phyloP scores from a whole-genome alignment of 129 eudicot species.

The Helichrysum umbraculigerum region DNA sequence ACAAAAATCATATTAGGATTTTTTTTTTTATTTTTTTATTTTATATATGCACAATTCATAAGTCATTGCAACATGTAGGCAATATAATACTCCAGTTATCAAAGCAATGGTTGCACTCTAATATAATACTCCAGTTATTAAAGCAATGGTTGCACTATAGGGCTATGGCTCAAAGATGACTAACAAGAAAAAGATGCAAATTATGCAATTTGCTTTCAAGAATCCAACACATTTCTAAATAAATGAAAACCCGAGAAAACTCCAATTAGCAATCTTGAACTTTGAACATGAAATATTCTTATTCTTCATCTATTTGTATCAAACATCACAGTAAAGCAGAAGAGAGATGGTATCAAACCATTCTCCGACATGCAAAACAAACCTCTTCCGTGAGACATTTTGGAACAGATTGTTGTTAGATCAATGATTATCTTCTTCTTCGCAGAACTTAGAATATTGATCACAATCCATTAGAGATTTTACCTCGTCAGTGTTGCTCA shows the following conservation, averaged over 20 bases:
- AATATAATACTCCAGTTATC: no score
- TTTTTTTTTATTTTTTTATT: no score
- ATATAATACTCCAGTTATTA: no score
- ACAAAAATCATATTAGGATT: no score
- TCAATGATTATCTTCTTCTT: constrained; percentile 68
- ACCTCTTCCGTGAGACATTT: constrained; percentile 7
- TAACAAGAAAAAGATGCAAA: not conserved
- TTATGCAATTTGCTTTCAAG: not conserved
- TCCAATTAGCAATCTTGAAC: constrained; percentile 18
- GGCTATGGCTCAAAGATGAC: not conserved
- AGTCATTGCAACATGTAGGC: not conserved
- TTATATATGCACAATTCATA: no score
- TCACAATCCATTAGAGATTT: constrained; percentile 65
- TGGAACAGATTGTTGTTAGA: constrained; percentile 7
- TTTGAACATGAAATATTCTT: constrained; percentile 11
- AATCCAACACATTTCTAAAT: constrained; percentile 9
- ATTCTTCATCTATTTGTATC: constrained; percentile 6
- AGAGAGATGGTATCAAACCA: constrained; percentile 10
- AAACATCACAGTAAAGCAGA: constrained; percentile 13
- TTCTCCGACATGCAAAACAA: constrained; percentile 21
- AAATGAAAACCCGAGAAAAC: constrained; percentile 8
- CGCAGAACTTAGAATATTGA: constrained; percentile 73
- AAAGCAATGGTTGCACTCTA: not conserved
- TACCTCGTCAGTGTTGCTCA: constrained; percentile 45
- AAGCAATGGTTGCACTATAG: no score